Evolutionary conservation across 768 basidiomycete species (phyloP).

Genomic region (Coprinopsis cinerea): DNA sequence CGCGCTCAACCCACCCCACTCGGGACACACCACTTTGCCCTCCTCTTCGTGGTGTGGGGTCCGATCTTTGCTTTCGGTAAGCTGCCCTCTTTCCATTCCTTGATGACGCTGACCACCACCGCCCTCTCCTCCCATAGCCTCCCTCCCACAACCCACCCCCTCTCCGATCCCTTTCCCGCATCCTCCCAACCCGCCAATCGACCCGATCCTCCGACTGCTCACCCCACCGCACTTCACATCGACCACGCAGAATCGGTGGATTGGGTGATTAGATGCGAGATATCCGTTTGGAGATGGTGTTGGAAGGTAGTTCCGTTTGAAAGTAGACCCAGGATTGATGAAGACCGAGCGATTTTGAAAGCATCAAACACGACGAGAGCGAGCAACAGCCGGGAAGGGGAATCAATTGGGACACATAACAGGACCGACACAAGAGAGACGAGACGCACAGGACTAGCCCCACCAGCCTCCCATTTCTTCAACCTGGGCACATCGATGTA

Average conservation of each 20-base stretch:
- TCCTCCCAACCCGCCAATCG: too few relatives aligned
- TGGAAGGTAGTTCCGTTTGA: too few relatives aligned
- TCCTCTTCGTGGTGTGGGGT: slow-evolving; percentile 55
- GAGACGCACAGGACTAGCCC: slow-evolving; percentile 58
- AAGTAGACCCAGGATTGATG: too few relatives aligned
- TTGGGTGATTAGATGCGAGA: background rate
- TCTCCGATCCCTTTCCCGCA: too few relatives aligned
- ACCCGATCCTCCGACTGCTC: too few relatives aligned
- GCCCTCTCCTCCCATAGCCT: background rate
- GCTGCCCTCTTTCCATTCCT: slow-evolving; percentile 9
- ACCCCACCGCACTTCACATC: too few relatives aligned
- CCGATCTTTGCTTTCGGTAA: slow-evolving; percentile 51
- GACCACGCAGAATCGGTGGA: too few relatives aligned
- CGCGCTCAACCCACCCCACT: slow-evolving; percentile 42
- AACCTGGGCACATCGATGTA: slow-evolving; percentile 75
- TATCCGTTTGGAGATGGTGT: too few relatives aligned
- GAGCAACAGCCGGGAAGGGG: too few relatives aligned
- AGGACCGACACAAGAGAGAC: slow-evolving; percentile 19
- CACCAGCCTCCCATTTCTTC: slow-evolving; percentile 73
- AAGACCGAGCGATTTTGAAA: background rate
- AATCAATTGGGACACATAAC: background rate
- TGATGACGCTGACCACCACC: slow-evolving; percentile 1
- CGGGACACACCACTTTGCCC: slow-evolving; percentile 60
- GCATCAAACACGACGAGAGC: too few relatives aligned
- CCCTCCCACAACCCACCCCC: background rate